A percentile compares a stretch with the other conserved stretches of the same genome.
Evolutionary conservation across 176 grass and related monocot genomes (phyloP).

Genomic region (Ensete ventricosum): DNA sequence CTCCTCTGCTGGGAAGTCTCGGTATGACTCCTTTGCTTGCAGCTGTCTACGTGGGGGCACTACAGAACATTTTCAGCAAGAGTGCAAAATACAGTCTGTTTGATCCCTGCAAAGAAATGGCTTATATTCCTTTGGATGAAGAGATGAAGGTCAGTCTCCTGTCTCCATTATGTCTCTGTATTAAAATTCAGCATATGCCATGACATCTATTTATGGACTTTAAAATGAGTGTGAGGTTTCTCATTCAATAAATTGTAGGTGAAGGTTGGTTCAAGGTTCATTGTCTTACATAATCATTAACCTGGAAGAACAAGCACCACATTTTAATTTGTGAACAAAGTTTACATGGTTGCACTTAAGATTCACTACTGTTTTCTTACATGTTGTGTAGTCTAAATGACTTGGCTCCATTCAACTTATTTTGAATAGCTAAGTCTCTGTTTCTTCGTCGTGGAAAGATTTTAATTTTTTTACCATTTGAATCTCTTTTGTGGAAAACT

Average conservation of each 20-base stretch:
- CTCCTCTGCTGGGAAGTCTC: conserved; percentile 56
- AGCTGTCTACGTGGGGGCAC: conserved; percentile 85
- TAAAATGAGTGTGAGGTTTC: background rate
- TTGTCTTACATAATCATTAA: no score
- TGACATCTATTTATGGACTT: background rate
- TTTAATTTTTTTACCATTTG: no score
- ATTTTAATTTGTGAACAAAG: background rate
- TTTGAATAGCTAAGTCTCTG: background rate
- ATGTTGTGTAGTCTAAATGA: background rate
- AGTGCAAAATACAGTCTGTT: conserved; percentile 98
- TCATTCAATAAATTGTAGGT: background rate
- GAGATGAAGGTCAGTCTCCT: conserved; percentile 86
- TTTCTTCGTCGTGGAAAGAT: no score
- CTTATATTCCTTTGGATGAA: conserved; percentile 98
- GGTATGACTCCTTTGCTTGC: conserved; percentile 91
- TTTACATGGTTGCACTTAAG: background rate
- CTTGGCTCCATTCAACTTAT: background rate
- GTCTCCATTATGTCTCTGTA: background rate
- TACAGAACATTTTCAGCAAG: conserved; percentile 99
- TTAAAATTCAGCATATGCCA: background rate
- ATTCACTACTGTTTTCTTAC: background rate
- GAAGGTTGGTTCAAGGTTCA: no score
- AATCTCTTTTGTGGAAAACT: no score
- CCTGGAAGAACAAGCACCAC: no score
- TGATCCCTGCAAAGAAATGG: conserved; percentile 99